A percentile compares a stretch with the other conserved stretches of the same genome.
Conservation (phyloP, 345 rosid genomes). For the Citrus trifoliata region DNA sequence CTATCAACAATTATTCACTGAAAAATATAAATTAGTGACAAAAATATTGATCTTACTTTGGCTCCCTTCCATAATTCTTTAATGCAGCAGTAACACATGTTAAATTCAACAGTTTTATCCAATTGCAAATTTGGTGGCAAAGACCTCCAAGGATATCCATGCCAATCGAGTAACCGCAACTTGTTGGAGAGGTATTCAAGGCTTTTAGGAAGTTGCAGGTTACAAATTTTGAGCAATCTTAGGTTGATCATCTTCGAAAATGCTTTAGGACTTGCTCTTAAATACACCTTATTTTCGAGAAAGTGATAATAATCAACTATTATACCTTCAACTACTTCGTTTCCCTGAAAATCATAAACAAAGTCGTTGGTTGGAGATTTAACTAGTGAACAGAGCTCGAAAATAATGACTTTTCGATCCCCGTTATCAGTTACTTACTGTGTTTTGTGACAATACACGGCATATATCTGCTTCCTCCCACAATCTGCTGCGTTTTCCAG, state of each 20-base stretch:
- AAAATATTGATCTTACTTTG: not conserved
- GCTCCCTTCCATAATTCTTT: not conserved
- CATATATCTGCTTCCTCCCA: not conserved
- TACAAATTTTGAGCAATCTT: not conserved
- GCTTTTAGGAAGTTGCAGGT: not conserved
- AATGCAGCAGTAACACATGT: not conserved
- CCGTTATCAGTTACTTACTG: not conserved
- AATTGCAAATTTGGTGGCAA: no score
- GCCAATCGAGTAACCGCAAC: no score
- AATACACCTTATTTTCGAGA: not conserved
- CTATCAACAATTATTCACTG: no score
- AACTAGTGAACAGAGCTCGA: no score
- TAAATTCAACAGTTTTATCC: no score
- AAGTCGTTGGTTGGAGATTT: fast-evolving
- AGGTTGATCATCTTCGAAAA: no score
- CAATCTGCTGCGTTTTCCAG: not conserved
- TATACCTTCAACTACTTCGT: not conserved
- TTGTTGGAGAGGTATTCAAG: no score
- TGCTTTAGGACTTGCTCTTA: not conserved
- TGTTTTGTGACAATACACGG: not conserved
- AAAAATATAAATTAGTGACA: no score
- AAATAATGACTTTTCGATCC: fast-evolving
- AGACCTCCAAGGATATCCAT: no score
- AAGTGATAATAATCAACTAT: no score
- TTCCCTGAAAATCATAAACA: not conserved